Percentiles rank a stretch among this genome's conserved stretches.
phyloP scores from a whole-genome alignment of 257 asterid genomes.

The Galeopsis tetrahit region DNA sequence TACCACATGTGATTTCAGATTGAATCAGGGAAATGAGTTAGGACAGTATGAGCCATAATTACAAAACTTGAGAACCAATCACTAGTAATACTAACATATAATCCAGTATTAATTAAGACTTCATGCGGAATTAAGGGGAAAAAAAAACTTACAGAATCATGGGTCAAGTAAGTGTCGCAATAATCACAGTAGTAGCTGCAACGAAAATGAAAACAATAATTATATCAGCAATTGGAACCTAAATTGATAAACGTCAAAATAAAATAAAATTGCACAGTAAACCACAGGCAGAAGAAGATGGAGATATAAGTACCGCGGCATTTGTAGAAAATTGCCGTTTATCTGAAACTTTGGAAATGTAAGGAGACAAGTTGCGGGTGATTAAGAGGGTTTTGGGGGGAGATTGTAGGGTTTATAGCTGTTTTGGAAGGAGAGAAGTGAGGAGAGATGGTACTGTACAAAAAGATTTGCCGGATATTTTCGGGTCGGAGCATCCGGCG shows the following conservation, averaged over 20 bases:
- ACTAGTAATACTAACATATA: background rate
- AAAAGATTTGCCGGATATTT: constrained; percentile 17
- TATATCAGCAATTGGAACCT: constrained; percentile 18
- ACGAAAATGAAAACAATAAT: background rate
- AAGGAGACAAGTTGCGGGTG: constrained; percentile 3
- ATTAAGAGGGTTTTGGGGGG: constrained; percentile 32
- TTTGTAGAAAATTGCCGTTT: constrained; percentile 23
- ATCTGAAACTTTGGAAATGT: background rate
- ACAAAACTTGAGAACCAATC: background rate
- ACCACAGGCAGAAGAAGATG: background rate
- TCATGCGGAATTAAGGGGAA: background rate
- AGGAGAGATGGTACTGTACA: background rate
- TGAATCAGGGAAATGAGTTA: constrained; percentile 3
- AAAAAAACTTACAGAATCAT: constrained; percentile 74
- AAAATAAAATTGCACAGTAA: background rate
- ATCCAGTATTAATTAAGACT: background rate
- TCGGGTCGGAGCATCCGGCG: constrained; percentile 25
- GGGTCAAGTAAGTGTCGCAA: constrained; percentile 98
- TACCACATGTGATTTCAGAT: background rate
- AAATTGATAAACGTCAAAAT: background rate
- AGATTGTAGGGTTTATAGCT: constrained; percentile 38
- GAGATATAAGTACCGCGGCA: constrained; percentile 44
- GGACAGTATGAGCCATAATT: background rate
- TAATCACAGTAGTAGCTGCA: constrained; percentile 93
- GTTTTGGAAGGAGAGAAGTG: background rate